Evolutionary conservation across 257 asterid species (phyloP), one percentile per base, ranked within the genome.

Genomic region (Verbena officinalis): DNA sequence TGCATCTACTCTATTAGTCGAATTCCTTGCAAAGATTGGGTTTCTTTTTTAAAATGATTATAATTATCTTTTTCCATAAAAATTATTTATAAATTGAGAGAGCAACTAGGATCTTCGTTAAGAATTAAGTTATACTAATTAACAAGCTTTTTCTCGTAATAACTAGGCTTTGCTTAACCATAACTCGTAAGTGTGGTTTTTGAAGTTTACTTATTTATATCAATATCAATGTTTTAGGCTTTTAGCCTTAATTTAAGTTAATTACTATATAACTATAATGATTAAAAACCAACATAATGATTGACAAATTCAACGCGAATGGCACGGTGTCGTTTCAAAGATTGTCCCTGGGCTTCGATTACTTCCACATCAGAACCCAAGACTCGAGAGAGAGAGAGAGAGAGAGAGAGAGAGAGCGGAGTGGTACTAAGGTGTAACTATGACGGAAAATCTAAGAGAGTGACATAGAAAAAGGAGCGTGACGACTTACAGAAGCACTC

Each of bases 371-470:
- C 66, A 74, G 60, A 70, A 38, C 34, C 56, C 71, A 48, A 49
- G 55, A 30, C 54, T 59, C 49, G 49, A 62, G 30, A 62, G 55
- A 51, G 69, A 64, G 53, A 58, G 40, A 67, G 43, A 39, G 40
- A 22, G 30, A 15, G 65, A 34, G 43, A 51, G 59, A 19, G 72
- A 54, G 36, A 60, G 78, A 48, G 68, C n/a, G n/a, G 23, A 22
- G 46, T 11, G 63, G 13, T 16, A 38, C 23, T 21, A 59, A 42
- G 50, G 49, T 54, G 80, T 64, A 70, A 75, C 74, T 81, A 75
- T 67, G 76, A 77, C 57, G 79, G 68, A 48, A 76, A 63, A 75
- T 69, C 71, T 49, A 3, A 59, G 59, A 48, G 43, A 59, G 4
- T 24, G 9, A 72, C 14, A 43, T 55, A 40, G 49, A 58, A 39